phyloP scores from a whole-genome alignment of 106 monocot genomes.

The Platanthera guangdongensis region DNA sequence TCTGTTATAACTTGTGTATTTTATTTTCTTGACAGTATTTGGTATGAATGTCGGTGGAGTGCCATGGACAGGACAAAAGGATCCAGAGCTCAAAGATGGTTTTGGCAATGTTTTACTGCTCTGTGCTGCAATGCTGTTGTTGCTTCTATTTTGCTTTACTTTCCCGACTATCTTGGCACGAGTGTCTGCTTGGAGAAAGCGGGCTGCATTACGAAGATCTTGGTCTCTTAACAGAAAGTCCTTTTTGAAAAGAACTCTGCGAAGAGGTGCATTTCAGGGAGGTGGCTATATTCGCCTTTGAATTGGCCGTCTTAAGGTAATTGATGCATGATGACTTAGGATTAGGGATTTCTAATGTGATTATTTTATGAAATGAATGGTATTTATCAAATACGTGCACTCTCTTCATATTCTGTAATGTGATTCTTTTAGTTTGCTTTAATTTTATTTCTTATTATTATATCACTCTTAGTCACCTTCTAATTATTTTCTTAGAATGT shows the following conservation, averaged over 20 bases:
- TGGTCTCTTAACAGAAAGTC: constrained; percentile 51
- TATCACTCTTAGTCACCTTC: not conserved
- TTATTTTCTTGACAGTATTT: constrained; percentile 53
- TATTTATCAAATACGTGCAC: not conserved
- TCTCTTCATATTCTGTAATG: not conserved
- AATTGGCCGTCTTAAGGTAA: not conserved
- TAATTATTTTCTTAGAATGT: not conserved
- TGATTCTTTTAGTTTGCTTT: not conserved
- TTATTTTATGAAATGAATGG: too few relatives aligned
- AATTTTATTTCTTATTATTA: too few relatives aligned
- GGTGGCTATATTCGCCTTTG: constrained; percentile 26
- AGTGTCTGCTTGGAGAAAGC: constrained; percentile 42
- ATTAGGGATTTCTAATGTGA: too few relatives aligned
- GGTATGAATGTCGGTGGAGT: constrained; percentile 99
- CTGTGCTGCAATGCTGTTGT: constrained; percentile 49
- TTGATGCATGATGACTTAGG: not conserved
- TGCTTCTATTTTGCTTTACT: constrained; percentile 51
- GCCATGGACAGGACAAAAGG: constrained; percentile 80
- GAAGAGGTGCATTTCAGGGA: constrained; percentile 15
- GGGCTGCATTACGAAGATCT: constrained; percentile 23
- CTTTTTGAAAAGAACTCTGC: constrained; percentile 24
- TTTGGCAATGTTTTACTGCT: constrained; percentile 74
- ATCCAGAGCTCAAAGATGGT: constrained; percentile 48
- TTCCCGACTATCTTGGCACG: constrained; percentile 56
- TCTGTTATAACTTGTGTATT: not conserved